Percentiles rank a stretch among this genome's conserved stretches.
Evolutionary conservation across 352 stramenopile genomes (phyloP).

Genomic region (Pythium folliculosum): DNA sequence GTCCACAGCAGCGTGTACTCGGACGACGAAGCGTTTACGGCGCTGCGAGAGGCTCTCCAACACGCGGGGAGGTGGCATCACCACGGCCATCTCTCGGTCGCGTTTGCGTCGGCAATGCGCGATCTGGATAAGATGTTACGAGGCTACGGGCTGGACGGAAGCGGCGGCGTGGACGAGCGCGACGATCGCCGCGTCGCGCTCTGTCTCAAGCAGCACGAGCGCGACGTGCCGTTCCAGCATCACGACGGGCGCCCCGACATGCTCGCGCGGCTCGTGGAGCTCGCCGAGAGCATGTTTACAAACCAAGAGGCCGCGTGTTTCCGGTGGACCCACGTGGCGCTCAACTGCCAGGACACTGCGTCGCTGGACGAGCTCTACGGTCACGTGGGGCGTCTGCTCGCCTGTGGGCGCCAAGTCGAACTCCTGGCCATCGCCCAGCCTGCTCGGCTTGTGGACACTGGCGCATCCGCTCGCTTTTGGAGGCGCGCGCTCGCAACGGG

Average conservation of each 20-base stretch:
- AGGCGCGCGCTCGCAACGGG: not conserved
- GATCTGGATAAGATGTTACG: too few species aligned
- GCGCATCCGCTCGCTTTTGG: not conserved
- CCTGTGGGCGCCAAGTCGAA: not conserved
- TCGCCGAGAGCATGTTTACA: not conserved
- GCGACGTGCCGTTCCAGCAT: not conserved
- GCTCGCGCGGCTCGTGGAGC: constrained; percentile 7
- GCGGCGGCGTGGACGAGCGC: not conserved
- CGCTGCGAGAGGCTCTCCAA: not conserved
- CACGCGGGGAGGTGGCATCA: too few species aligned
- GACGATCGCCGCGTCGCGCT: not conserved
- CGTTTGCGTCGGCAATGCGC: too few species aligned
- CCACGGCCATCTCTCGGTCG: too few species aligned
- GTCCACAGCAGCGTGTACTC: not conserved
- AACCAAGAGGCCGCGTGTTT: not conserved
- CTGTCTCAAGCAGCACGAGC: not conserved
- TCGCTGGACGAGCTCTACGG: not conserved
- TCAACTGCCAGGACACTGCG: not conserved
- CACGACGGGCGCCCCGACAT: not conserved
- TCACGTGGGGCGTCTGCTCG: not conserved
- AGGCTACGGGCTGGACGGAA: too few species aligned
- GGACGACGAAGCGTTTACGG: too few species aligned
- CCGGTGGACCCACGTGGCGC: not conserved
- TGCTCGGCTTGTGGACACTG: not conserved
- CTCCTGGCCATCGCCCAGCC: not conserved